These are phyloP conservation scores for Colletotrichum musicola DNA, from an alignment of 2,329 filamentous ascomycete species.

Conservation along the genomic window DNA sequence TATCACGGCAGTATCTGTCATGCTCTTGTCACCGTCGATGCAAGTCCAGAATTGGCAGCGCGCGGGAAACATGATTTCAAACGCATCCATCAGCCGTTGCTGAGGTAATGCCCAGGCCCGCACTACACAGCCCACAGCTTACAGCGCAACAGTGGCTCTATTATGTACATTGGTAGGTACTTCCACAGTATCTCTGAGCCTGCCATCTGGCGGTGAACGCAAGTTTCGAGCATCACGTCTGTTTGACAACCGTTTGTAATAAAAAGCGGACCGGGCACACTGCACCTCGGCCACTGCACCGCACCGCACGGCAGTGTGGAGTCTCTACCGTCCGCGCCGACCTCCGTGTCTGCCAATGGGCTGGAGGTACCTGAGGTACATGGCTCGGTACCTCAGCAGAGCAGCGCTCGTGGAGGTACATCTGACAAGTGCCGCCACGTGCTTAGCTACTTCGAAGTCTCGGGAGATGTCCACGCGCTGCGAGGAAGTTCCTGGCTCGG, in stretches of 20 bases:
- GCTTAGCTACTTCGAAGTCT: conserved; percentile 13
- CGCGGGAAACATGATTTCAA: conserved; percentile 28
- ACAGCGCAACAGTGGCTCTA: no score
- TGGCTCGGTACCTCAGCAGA: no score
- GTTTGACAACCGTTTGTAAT: conserved; percentile 32
- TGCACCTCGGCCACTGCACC: background rate
- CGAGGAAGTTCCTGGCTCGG: conserved; percentile 14
- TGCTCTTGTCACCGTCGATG: conserved; percentile 15
- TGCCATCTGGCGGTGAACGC: conserved; percentile 32
- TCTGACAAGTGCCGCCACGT: background rate
- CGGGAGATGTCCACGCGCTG: conserved; percentile 13
- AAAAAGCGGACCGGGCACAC: conserved; percentile 19
- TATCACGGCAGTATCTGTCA: conserved; percentile 3
- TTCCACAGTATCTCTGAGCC: background rate
- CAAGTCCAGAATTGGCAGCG: conserved; percentile 29
- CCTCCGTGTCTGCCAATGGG: background rate
- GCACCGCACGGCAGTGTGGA: background rate
- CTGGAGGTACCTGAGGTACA: no score
- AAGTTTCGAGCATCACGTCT: conserved; percentile 2
- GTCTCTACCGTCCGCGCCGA: conserved; percentile 16
- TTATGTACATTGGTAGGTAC: background rate
- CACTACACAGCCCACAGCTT: background rate
- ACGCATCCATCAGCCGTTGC: conserved; percentile 35
- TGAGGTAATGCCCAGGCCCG: conserved; percentile 33
- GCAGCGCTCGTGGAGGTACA: background rate